phyloP scores from a whole-genome alignment of 2,329 filamentous ascomycete species.

The Apiospora rasikravindrae region DNA sequence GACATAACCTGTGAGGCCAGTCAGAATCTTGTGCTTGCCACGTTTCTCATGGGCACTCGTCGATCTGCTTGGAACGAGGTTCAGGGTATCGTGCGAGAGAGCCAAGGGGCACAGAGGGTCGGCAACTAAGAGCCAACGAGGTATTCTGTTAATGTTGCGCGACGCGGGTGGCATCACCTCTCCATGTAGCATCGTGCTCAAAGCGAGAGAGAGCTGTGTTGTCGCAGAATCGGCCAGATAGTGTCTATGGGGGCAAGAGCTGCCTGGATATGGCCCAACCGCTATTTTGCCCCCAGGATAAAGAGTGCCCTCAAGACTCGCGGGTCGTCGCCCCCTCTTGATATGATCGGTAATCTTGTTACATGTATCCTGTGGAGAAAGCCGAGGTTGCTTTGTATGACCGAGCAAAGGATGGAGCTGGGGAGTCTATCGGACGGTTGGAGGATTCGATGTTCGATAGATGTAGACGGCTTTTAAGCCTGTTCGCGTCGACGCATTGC shows the following conservation, averaged over 20 bases:
- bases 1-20: too few relatives aligned
- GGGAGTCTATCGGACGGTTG: neutral
- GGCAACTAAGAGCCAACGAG: neutral
- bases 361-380: too few relatives aligned
- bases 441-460: neutral
- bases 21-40: too few relatives aligned
- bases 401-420: neutral
- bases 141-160: neutral
- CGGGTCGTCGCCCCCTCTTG: neutral
- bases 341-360: neutral
- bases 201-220: neutral
- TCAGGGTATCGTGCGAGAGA: neutral
- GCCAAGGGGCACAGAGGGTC: too few relatives aligned
- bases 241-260: neutral
- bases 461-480: too few relatives aligned
- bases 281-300: neutral
- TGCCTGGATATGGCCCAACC: neutral
- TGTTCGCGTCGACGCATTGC: neutral
- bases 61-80: too few relatives aligned
- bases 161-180: too few relatives aligned
- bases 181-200: neutral
- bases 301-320: too few relatives aligned
- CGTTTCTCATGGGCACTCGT: too few relatives aligned
- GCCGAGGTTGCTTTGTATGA: neutral
- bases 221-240: neutral